Evolutionary conservation across 1,139 yeast species (phyloP).

Genomic region (Lodderomyces pseudojiufengensis): DNA sequence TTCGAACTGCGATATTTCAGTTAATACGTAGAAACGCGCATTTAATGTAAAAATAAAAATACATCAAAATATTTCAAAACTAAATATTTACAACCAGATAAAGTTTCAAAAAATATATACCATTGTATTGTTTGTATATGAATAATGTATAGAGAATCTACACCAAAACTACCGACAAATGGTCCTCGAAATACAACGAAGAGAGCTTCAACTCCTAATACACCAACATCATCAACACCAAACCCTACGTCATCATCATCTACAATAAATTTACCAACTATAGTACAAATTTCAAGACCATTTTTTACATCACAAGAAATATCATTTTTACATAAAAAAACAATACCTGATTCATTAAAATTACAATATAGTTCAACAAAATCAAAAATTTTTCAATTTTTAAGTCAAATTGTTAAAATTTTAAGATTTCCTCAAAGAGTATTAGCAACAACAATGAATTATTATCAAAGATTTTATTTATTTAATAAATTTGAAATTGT

Average conservation of each 20-base stretch:
- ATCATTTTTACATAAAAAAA: slow-evolving; percentile 45
- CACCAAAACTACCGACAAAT: slow-evolving; percentile 8
- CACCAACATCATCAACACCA: no score
- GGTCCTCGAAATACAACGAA: no score
- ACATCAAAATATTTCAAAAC: no score
- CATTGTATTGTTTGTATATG: no score
- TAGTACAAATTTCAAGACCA: slow-evolving; percentile 59
- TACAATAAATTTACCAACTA: slow-evolving; percentile 14
- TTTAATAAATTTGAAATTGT: slow-evolving; percentile 53
- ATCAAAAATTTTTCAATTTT: slow-evolving; percentile 51
- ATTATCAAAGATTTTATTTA: slow-evolving; percentile 67
- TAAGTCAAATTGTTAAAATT: slow-evolving; percentile 49
- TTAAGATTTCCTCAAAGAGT: slow-evolving; percentile 67
- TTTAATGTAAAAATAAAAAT: no score
- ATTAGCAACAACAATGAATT: slow-evolving; percentile 63
- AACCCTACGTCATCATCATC: no score
- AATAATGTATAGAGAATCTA: slow-evolving; percentile 9
- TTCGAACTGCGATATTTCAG: no score
- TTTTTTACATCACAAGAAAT: slow-evolving; percentile 58
- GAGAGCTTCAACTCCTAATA: no score
- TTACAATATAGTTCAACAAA: slow-evolving; percentile 49
- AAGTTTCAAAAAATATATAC: no score
- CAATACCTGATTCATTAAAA: slow-evolving; percentile 49
- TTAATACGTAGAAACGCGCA: no score
- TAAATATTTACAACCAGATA: no score